Evolutionary conservation across 148 eudicot species (phyloP), one percentile per base, ranked within the genome.

Genomic region (Oxyria digyna): DNA sequence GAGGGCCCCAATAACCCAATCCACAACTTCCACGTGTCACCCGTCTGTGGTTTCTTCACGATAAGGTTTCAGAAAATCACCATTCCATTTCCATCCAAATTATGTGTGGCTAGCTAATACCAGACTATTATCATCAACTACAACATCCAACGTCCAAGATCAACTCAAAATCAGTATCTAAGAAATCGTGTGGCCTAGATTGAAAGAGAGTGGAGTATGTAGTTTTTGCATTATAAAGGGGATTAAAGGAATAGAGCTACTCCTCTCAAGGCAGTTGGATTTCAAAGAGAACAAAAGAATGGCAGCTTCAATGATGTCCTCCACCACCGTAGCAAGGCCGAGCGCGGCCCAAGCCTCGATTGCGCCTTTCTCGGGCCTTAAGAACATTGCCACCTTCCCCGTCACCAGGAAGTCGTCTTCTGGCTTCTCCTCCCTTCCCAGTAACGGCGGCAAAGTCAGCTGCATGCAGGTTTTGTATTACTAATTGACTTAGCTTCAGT

Each of bases 301-400:
- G 85, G 84, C 88, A 33, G 74, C 85, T 42, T 70, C 76, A 14
- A 50, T 80, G 72, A 71, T 80, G 69, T 72, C 85, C 31, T 75
- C 76, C 33, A 70, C 78, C 40, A 49, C 82, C 33, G 71, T 75
- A 41, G 68, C 72, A 33, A 48, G 74, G 35, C 38, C 72, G 50
- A 42, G 72, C 46, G 72, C 77, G 12, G 83, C 78, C 74, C 85
- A 81, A 37, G 78, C 85, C 12, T 78, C 27, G 80, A 81, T 81
- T 1, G 87, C 87, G 6, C 82, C 87, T 4, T 83, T 83, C 76
- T 75, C 71, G 71, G 87, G 89, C 7, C 81, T 81, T 72, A 85
- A 81, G 82, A 78, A 81, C 32, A 10, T 55, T 43, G 48, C 81
- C 0, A 67, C 83, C 31, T 85, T 79, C 77, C 83, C 89, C 8